Base-by-base conservation (phyloP, 345 rosid genomes). In the Pugionium cornutum region DNA sequence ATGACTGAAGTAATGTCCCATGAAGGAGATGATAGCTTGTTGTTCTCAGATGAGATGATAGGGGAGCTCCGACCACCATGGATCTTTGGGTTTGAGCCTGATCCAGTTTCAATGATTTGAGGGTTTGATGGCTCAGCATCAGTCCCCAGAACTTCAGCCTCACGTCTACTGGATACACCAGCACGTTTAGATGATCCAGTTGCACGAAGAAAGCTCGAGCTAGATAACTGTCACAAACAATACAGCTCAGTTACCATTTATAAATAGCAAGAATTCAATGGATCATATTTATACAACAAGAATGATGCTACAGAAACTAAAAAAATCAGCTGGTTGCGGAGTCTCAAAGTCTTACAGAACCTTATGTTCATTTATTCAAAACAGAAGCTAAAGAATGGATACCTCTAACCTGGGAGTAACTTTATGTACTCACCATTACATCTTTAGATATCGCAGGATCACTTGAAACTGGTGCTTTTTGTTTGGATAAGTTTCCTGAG, bases 41-140 rank as follows among this genome's bases (percentile, higher is more conserved):
- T 86, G 72, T 67, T 86, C 62, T 89, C 95, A 18, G 89, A 75
- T 48, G 89, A 77, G 61, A 82, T 56, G 40, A 75, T 68, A 8
- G 88, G 86, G 2, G 89, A 77, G 77, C 73, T 73, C 76, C 82
- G 86, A n/a, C 70, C 83, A 51, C 78, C 70, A 2, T 84, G 77
- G 68, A 80, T 76, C 79, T 79, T 87, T 57, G 65, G 73, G 53
- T 70, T 68, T 8, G 80, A 61, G 68, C 84, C 88, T 6, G 82
- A 56, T 70, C 71, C 80, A 33, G 76, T 68, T 69, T 85, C 85
- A 3, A 79, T 54, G 49, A 59, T 9, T 48, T 45, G 74, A 56
- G 74, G 67, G 63, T 60, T 81, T 53, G 88, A 65, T 33, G 82
- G 84, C 67, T 89, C 89, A 3, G 81, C 49, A 1, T 82, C 89